Conservation (phyloP, 495 filamentous ascomycete genomes). For the Gamarada debralockiae region DNA sequence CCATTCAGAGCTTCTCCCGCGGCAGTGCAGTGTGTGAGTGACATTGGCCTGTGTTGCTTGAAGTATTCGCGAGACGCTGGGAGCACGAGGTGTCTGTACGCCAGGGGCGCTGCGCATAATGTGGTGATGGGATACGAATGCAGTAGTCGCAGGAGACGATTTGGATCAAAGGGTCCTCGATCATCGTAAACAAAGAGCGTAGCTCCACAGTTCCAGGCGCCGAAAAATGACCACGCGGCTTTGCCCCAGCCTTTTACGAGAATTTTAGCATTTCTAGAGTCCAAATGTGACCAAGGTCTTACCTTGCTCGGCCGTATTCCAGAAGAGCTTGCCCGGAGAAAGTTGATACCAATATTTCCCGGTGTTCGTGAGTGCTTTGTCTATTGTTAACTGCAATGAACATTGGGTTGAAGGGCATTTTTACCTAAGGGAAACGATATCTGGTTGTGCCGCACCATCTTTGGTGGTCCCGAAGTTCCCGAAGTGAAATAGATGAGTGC, state of each 20-base stretch:
- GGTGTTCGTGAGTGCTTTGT: constrained; percentile 2
- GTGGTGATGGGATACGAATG: constrained; percentile 7
- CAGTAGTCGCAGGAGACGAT: neutral
- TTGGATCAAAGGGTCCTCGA: neutral
- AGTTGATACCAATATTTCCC: constrained; percentile 9
- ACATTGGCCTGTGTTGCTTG: neutral
- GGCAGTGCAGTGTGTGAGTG: constrained; percentile 1
- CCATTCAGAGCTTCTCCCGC: constrained; percentile 10
- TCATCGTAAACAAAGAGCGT: constrained; percentile 12
- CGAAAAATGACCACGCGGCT: constrained; percentile 14
- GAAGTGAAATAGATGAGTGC: constrained; percentile 7
- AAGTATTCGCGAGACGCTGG: neutral
- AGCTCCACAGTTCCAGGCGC: constrained; percentile 11
- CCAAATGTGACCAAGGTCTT: neutral
- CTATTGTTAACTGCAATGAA: neutral
- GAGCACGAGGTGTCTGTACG: constrained; percentile 10
- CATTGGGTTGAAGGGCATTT: neutral
- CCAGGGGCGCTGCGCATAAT: constrained; percentile 2
- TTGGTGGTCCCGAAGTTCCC: constrained; percentile 8
- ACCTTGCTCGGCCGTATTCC: constrained; percentile 12
- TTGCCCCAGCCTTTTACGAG: constrained; percentile 7
- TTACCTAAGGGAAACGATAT: constrained; percentile 8
- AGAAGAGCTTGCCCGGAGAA: constrained; percentile 7
- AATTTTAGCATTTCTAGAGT: neutral
- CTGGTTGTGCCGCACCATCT: constrained; percentile 13